These are phyloP conservation scores for Starmerella bombicola DNA, from an alignment of 805 yeast genomes.

Conservation along the genomic window DNA sequence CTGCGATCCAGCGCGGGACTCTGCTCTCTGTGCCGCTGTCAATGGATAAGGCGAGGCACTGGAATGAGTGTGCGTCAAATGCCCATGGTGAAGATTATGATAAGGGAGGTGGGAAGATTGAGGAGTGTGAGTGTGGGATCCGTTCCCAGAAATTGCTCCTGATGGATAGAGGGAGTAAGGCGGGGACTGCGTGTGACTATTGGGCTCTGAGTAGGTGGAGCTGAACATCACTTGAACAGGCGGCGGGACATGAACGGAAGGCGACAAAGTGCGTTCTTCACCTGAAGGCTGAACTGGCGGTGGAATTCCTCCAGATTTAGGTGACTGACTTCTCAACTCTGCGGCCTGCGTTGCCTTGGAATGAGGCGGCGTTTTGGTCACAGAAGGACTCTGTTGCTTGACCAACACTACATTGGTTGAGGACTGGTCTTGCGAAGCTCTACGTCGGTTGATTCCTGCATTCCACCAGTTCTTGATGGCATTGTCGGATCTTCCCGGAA, in stretches of 20 bases:
- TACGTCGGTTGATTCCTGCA: conserved; percentile 77
- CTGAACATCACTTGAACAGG: conserved; percentile 18
- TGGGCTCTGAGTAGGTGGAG: conserved; percentile 17
- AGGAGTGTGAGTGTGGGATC: too few relatives aligned
- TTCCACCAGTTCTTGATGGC: conserved; percentile 96
- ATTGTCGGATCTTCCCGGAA: conserved; percentile 79
- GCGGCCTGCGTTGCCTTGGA: neutral
- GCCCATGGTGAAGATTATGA: conserved; percentile 2
- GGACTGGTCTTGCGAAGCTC: conserved; percentile 26
- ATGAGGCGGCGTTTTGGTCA: neutral
- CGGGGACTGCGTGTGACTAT: conserved; percentile 1
- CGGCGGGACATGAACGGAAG: conserved; percentile 12
- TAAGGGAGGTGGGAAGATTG: neutral
- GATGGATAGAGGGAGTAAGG: neutral
- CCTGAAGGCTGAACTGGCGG: neutral
- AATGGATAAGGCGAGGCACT: conserved; percentile 10
- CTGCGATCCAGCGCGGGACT: conserved; percentile 10
- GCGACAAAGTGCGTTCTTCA: conserved; percentile 1
- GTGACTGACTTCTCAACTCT: neutral
- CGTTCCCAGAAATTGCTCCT: too few relatives aligned
- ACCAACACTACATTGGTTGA: neutral
- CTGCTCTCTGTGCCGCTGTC: conserved; percentile 11
- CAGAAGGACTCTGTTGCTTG: neutral
- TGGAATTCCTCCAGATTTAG: neutral
- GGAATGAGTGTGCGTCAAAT: neutral